Base-by-base conservation (phyloP, 192 early-diverging fungal genomes). In the Umbelopsis sp. region DNA sequence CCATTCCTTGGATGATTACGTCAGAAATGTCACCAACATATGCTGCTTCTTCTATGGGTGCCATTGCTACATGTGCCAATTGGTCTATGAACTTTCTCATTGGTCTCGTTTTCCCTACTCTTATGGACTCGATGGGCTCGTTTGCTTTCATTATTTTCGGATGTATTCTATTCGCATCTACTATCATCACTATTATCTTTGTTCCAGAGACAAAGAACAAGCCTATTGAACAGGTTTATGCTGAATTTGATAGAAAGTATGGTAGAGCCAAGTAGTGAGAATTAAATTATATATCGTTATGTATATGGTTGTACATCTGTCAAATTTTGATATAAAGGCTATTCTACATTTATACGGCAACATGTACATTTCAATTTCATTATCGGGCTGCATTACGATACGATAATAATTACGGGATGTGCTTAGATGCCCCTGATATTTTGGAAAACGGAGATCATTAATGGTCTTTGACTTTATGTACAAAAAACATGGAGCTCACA, bases 171-270 rank as follows among this genome's bases (percentile, higher is more conserved):
- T 74, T 85, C 59, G 72, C 76, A 8, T 85, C 86, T 1, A 79
- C 86, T 53, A 34, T 84, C 17, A 91, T 92, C 74, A 86, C 89
- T 11, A 85, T 83, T 65, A 43, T 82, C 43, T 88, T 88, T 71
- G 83, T 95, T 7, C 93, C 93, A 4, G 93, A 94, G 81, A 93
- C 91, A 31, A 89, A 89, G 77, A 90, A 88, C 47, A 79, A 88
- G 43, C 83, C 85, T n/a, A 83, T 91, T n/a, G 89, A 90, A 45
- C 86, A 89, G 34, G 78, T 90, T 25, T 79, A 81, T 41, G 79
- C 79, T 62, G 79, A 77, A 26, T 66, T 52, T 10, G 65, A 67
- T 17, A 22, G 10, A 1, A 26, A 20, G 26, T 62, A 62, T 34
- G 29, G 56, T 32, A 16, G 31, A 32, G 20, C 4, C 38, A 36